Percentiles rank a stretch among this genome's conserved stretches.
These are phyloP conservation scores for Ciborinia camelliae DNA, from an alignment of 2,329 filamentous ascomycete genomes.

Conservation along the genomic window DNA sequence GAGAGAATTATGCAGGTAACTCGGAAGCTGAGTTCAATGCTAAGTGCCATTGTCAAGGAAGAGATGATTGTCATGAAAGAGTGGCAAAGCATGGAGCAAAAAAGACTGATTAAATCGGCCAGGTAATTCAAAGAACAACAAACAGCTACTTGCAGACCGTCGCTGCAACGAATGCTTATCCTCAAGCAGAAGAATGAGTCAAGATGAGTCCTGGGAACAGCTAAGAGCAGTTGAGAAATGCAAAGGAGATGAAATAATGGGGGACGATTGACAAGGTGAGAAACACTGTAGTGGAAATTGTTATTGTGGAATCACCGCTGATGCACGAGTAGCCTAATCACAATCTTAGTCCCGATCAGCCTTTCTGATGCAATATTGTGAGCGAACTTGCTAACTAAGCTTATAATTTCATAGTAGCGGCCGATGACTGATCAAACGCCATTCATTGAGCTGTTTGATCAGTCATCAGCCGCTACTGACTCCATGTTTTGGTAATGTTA, in stretches of 20 bases:
- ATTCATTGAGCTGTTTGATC: too few species aligned
- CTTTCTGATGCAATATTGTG: background rate
- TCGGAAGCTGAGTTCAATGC: background rate
- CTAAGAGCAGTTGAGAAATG: too few species aligned
- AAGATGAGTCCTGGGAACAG: too few species aligned
- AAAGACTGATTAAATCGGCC: background rate
- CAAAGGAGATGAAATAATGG: background rate
- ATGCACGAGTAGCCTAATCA: background rate
- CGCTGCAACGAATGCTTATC: background rate
- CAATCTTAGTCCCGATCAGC: background rate
- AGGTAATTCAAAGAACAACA: background rate
- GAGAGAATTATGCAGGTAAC: too few species aligned
- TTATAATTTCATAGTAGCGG: background rate
- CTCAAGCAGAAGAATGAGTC: background rate
- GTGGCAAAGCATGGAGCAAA: background rate
- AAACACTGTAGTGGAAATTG: background rate
- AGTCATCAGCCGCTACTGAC: too few species aligned
- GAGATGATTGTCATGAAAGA: background rate
- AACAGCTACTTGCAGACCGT: background rate
- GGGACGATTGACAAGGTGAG: too few species aligned
- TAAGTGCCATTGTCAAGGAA: background rate
- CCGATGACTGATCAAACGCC: background rate
- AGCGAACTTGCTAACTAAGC: too few species aligned
- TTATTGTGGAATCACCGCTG: fast-evolving
- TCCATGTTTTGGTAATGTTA: background rate